Percentiles rank a stretch among this genome's conserved stretches.
phyloP scores from a whole-genome alignment of 2,329 filamentous ascomycete species.

The Periconia digitata region DNA sequence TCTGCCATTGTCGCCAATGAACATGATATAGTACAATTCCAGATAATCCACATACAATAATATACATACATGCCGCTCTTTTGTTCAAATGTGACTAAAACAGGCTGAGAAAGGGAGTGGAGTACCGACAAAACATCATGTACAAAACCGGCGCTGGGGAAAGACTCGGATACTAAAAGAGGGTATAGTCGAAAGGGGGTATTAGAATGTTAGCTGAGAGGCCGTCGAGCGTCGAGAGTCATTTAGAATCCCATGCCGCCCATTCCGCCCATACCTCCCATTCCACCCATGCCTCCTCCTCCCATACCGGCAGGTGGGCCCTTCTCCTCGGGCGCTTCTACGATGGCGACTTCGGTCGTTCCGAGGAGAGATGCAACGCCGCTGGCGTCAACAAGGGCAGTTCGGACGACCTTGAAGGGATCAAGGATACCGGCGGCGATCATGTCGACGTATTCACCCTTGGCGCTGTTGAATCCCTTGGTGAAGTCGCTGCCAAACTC shows the following conservation, averaged over 20 bases:
- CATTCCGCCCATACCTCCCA: constrained; percentile 56
- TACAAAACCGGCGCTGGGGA: constrained; percentile 35
- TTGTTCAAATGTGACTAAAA: constrained; percentile 30
- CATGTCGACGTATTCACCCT: constrained; percentile 99
- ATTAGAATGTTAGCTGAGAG: constrained; percentile 31
- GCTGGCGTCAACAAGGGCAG: constrained; percentile 88
- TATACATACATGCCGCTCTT: constrained; percentile 21
- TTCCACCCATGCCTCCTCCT: constrained; percentile 62
- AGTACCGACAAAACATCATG: constrained; percentile 39
- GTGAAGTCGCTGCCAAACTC: constrained; percentile 93
- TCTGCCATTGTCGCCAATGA: constrained; percentile 32
- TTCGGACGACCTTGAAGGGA: constrained; percentile 98
- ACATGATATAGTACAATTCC: constrained; percentile 12
- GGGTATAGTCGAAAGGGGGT: constrained; percentile 36
- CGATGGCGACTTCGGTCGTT: constrained; percentile 97
- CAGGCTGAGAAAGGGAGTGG: constrained; percentile 37
- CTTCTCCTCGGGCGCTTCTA: constrained; percentile 95
- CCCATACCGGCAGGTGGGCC: constrained; percentile 47
- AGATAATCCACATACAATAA: constrained; percentile 1
- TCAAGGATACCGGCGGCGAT: constrained; percentile 95
- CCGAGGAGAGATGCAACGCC: constrained; percentile 96
- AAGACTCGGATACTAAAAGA: constrained; percentile 32
- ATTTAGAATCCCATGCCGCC: constrained; percentile 66
- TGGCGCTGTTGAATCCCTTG: constrained; percentile 95
- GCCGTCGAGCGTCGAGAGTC: constrained; percentile 14